Percentiles rank a stretch among this genome's conserved stretches.
Evolutionary conservation across 306 rosid genomes (phyloP).

Genomic region (Luffa acutangula): DNA sequence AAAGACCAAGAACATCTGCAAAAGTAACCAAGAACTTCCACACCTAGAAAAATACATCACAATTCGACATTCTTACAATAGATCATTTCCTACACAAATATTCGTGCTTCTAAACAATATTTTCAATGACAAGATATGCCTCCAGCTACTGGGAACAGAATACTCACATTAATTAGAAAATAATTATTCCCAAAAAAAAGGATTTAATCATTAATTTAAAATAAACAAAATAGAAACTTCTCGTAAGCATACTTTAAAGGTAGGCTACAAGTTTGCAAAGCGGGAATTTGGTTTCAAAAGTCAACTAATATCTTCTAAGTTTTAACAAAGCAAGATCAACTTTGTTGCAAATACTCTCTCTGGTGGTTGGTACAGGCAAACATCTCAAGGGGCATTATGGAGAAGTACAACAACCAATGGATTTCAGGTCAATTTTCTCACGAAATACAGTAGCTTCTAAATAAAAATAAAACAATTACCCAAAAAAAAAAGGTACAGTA

Average conservation of each 20-base stretch:
- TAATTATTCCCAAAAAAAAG: not conserved
- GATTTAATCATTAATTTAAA: not conserved
- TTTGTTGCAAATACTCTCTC: not conserved
- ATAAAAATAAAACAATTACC: too few species aligned
- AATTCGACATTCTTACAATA: not conserved
- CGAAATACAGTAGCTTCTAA: not conserved
- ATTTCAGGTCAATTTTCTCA: not conserved
- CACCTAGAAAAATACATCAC: conserved; percentile 32
- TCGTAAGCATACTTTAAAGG: not conserved
- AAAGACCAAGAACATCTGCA: conserved; percentile 61
- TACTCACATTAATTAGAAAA: not conserved
- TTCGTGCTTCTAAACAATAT: not conserved
- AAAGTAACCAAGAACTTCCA: conserved; percentile 78
- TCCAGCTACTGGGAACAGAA: not conserved
- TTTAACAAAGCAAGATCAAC: not conserved
- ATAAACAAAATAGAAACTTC: not conserved
- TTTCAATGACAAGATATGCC: not conserved
- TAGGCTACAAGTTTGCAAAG: not conserved
- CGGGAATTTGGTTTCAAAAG: not conserved
- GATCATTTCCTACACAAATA: not conserved
- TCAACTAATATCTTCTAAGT: not conserved
- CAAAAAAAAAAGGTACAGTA: not conserved
- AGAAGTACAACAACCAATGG: not conserved
- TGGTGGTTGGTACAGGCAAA: not conserved
- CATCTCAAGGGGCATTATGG: not conserved